Base-by-base conservation (phyloP, 768 basidiomycete species). In the Pisolithus albus region DNA sequence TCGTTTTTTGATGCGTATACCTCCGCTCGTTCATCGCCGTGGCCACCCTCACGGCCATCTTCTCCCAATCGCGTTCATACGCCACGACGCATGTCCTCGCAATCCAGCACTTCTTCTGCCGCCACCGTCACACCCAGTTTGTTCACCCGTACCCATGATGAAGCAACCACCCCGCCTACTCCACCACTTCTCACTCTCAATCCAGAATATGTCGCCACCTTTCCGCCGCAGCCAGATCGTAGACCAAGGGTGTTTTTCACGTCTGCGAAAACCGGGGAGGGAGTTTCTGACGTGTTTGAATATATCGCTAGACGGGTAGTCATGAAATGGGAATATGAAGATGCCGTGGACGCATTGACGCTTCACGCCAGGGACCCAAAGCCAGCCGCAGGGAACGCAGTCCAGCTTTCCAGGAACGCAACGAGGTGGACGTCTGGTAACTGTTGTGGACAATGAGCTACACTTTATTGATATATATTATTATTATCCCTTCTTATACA, bases 221-320 rank as follows among this genome's bases (percentile, higher is more conserved):
- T 47, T 52, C 53, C 52, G 49, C 52, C 59, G 0, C 55, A 59
- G 1, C 77, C 72, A 0, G 81, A 80, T 28, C 71, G 65, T 1
- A 78, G 83, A 3, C 83, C 86, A 0, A 79, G 73, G 63, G 68
- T 89, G 10, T 87, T 89, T 65, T 84, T 86, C 61, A 80, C 86
- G 6, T 86, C 83, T 1, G 88, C 89, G 3, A 88, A 88, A 67
- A 88, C 85, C 4, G 89, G 89, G 0, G 75, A 79, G 34, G 82
- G 85, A 7, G 86, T 90, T 0, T 46, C 61, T 1, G 83, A 82
- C 1, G 82, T 88, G n/a, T 92, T 91, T 59, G 84, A 80, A 62
- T 89, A 89, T 59, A 73, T 92, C 39, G 85, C 81, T 4, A 61
- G 67, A 46, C 72, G 87, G 24, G 84, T 91, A 8, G 74, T 82